Base-by-base conservation (phyloP, 345 rosid species). In the Arabidopsis thaliana region DNA sequence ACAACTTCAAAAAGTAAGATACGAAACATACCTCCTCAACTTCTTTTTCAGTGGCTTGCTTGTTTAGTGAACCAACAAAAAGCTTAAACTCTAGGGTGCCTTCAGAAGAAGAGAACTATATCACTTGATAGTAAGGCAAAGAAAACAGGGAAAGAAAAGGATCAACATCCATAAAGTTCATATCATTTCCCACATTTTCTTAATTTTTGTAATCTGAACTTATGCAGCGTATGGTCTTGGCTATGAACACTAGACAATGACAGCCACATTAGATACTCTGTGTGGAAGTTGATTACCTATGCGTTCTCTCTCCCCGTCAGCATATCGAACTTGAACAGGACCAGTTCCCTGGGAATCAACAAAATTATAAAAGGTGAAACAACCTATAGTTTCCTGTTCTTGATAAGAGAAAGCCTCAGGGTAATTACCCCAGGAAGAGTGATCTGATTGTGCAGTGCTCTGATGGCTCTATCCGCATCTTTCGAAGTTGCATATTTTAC, bases 291-390 rank as follows among this genome's bases (percentile, higher is more conserved):
- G 23, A 73, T 78, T 92, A 95, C 99, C 99, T 60, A 92, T 89
- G 51, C 99, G 98, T 82, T 90, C 99, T 71, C 94, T 85, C 82
- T 95, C 99, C 56, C 99, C 99, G 75, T 95, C 99, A 77, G 99
- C 99, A 78, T 90, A 95, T 77, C 98, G 87, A 79, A 95, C 99
- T 87, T 92, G 99, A 67, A 95, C 90, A 68, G 96, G 99, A 69
- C 93, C 96, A 69, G 77, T 69, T 77, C 97, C 99, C 99, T 95
- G 88, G 62, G 59, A 85, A 83, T 74, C 50, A 78, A 73, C 56
- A 83, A 40, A 40, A 56, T 49, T 59, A 20, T 23, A 51, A 22
- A 57, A 58, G 33, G 41, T 65, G 72, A 70, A 71, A 71, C 51
- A 20, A 74, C 10, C 59, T 50, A 13, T 50, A 24, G 13, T 34